Base-by-base conservation (phyloP, 164 flowering plant genomes). In the Vitis cinerea region DNA sequence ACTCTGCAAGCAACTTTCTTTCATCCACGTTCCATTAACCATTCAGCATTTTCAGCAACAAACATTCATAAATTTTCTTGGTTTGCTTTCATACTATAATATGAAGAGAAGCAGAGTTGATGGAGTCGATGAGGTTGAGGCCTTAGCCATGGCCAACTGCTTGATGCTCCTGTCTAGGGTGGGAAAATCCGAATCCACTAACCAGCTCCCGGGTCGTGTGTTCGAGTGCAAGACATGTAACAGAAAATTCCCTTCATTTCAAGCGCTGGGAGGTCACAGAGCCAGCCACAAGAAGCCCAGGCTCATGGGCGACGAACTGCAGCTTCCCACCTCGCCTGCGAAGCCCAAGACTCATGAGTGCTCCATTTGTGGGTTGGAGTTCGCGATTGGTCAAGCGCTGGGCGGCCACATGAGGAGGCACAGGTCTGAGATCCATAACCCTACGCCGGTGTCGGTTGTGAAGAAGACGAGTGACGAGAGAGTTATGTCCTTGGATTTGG, bases 211-310 rank as follows among this genome's bases (percentile, higher is more conserved):
- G 54, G 55, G 16, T 4, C 73, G 79, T 9, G 63, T 69, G 0
- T 81, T 81, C 53, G 50, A 66, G 19, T 81, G 84, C 75, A 81
- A 81, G 69, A 81, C 84, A 3, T 81, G 84, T 55, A 73, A 68
- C 64, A 66, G 67, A 52, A 19, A 67, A 29, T 81, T 81, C 67
- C 44, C 73, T 2, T 78, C 84, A 17, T 81, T 81, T n/a, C 84
- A 81, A 60, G 84, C 84, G 1, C 58, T 81, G 2, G 84, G 84
- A 2, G 84, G 84, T 8, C 84, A 92, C 77, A 68, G 97, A 4
- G 96, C 98, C 3, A 90, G 97, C 65, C 98, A 93, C 80, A 93
- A 91, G 86, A 87, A 84, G 78, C 91, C 91, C 0, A 74, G 85
- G 66, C 15, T 77, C 3, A 47, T 53, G 57, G 83, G 37, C 1